Base-by-base conservation (phyloP, 192 early-diverging fungal genomes). In the Podila minutissima region DNA sequence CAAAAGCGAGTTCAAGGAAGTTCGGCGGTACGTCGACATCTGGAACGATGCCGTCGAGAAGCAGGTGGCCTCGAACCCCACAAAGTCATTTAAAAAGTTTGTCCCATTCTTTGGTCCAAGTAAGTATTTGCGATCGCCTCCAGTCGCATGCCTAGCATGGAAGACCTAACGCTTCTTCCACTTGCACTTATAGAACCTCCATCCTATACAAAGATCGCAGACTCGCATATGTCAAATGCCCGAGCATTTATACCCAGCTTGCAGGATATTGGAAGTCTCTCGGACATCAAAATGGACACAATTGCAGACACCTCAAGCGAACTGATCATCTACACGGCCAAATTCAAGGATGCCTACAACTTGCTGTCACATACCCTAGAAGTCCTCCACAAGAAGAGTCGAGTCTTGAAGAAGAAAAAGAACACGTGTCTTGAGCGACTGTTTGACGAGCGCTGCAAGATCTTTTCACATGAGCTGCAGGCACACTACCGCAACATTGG, bases 21-120 rank as follows among this genome's bases (percentile, higher is more conserved):
- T 73, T 15, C 60, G 69, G 33, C 77, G 77, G 5, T 81, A 81
- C 61, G 67, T 81, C 9, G 77, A 81, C 41, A 73, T 81, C 31
- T 81, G 77, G 77, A 81, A 81, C 49, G 77, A 81, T 17, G 57
- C 77, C 4, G 67, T 73, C 15, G 77, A 81, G n/a, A 81, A 81
- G 59, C 77, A 81, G 35, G 31, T 81, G n/a, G 77, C 77, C 5
- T 69, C 77, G 19, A 81, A 73, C 22, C 49, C 77, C 37, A 60
- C 66, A 2, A 81, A 81, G 28, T 65, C 77, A 0, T 55, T 81
- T 26, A 81, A 81, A 24, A 81, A 81, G 24, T 73, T 81, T 60
- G 77, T 81, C 15, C 76, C 76, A 0, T 81, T 81, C 48, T 46
- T 68, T 20, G 77, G 71, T 10, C 71, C 66, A 12, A 81, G 77